phyloP scores from a whole-genome alignment of 768 basidiomycete species.

The Sistotremastrum suecicum region DNA sequence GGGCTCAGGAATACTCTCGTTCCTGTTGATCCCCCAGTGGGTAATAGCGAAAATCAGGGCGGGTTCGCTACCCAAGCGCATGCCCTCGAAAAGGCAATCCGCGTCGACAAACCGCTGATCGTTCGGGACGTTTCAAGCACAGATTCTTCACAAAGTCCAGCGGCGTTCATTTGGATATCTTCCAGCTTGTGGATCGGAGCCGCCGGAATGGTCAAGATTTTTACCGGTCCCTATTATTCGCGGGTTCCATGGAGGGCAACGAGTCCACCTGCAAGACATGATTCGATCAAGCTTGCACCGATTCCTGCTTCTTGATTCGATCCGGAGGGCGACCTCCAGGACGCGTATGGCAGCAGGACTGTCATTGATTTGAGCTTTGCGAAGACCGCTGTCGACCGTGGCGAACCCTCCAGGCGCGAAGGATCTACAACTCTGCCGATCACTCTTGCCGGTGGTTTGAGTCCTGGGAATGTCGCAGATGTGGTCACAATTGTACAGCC shows the following conservation, averaged over 20 bases:
- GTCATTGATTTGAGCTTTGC: constrained; percentile 73
- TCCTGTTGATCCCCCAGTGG: constrained; percentile 5
- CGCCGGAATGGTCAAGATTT: constrained; percentile 67
- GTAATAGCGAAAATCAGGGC: constrained; percentile 24
- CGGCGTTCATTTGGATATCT: constrained; percentile 66
- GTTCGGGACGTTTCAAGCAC: constrained; percentile 87
- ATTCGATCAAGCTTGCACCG: constrained; percentile 60
- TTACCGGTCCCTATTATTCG: constrained; percentile 85
- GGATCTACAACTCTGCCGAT: constrained; percentile 39
- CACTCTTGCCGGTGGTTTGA: constrained; percentile 85
- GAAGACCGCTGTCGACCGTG: constrained; percentile 46
- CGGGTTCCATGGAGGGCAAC: constrained; percentile 52
- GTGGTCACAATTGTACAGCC: constrained; percentile 60
- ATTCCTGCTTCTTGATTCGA: constrained; percentile 66
- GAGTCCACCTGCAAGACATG: constrained; percentile 40
- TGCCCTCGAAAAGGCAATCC: constrained; percentile 24
- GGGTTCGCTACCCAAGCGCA: constrained; percentile 65
- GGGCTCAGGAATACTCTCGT: constrained; percentile 2
- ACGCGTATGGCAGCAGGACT: constrained; percentile 79
- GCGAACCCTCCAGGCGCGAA: constrained; percentile 25
- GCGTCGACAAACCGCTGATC: constrained; percentile 47
- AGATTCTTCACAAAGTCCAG: constrained; percentile 52
- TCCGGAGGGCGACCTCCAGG: constrained; percentile 25
- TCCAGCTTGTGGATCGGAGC: constrained; percentile 88
- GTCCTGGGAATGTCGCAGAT: constrained; percentile 52